phyloP scores from a whole-genome alignment of 495 filamentous ascomycete species.

The Xeromyces bisporus region DNA sequence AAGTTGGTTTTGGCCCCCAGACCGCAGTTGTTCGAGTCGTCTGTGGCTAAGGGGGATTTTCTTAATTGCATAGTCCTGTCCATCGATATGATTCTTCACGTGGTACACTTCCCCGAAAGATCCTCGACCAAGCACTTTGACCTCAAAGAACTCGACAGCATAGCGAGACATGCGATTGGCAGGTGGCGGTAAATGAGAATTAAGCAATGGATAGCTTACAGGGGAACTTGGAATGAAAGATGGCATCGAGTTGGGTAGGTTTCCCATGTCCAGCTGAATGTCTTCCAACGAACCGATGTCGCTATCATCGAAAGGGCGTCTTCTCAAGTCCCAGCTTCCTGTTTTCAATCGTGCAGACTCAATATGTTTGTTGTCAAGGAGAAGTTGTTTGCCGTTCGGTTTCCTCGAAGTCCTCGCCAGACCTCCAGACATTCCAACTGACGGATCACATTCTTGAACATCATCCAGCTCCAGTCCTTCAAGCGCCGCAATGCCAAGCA shows the following conservation, averaged over 20 bases:
- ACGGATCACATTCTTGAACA: slow-evolving; percentile 2
- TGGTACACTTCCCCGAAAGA: slow-evolving; percentile 38
- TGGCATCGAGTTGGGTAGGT: slow-evolving; percentile 9
- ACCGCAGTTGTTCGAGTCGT: slow-evolving; percentile 28
- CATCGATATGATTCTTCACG: slow-evolving; percentile 34
- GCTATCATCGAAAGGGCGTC: slow-evolving; percentile 6
- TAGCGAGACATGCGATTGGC: slow-evolving; percentile 21
- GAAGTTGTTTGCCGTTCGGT: slow-evolving; percentile 3
- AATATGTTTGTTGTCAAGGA: slow-evolving; percentile 1
- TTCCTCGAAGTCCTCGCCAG: slow-evolving; percentile 11
- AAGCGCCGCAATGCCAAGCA: slow-evolving; percentile 21
- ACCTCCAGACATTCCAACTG: slow-evolving; percentile 8
- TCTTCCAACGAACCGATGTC: slow-evolving; percentile 10
- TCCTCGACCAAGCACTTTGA: slow-evolving; percentile 31
- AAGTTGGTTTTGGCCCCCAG: slow-evolving; percentile 28
- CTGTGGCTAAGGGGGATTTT: slow-evolving; percentile 34
- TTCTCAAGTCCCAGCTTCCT: slow-evolving; percentile 6
- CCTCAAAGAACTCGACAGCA: slow-evolving; percentile 24
- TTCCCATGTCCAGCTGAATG: slow-evolving; percentile 10
- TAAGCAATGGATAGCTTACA: slow-evolving; percentile 19
- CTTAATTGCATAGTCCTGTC: slow-evolving; percentile 35
- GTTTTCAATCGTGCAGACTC: slow-evolving; percentile 4
- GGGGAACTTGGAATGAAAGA: slow-evolving; percentile 20
- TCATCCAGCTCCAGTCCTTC: slow-evolving; percentile 19
- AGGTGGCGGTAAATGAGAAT: slow-evolving; percentile 6